These are phyloP conservation scores for Gymnopus androsaceus DNA, from an alignment of 1,284 basidiomycete species.

Conservation along the genomic window DNA sequence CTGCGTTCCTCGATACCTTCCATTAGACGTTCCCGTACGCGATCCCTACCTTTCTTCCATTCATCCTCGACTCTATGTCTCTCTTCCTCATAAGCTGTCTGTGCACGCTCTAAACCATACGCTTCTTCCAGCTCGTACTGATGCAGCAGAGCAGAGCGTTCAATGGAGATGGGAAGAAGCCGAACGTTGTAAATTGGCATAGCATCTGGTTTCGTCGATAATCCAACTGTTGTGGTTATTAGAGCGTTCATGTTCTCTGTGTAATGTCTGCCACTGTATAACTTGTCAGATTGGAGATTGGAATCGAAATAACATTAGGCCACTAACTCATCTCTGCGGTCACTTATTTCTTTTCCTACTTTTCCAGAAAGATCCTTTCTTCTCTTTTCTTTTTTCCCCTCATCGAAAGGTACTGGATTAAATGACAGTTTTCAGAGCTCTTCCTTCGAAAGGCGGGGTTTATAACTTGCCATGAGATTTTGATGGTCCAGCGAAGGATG, in stretches of 20 bases:
- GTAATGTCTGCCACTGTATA: constrained; percentile 51
- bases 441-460: not conserved
- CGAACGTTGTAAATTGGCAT: constrained; percentile 66
- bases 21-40: constrained; percentile 71
- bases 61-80: constrained; percentile 75
- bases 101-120: constrained; percentile 59
- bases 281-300: constrained; percentile 14
- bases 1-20: constrained; percentile 81
- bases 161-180: constrained; percentile 68
- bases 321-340: constrained; percentile 73
- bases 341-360: constrained; percentile 67
- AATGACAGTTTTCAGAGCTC: not conserved
- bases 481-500: constrained; percentile 32
- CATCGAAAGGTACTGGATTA: constrained; percentile 32
- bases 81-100: constrained; percentile 76
- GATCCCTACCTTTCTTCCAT: constrained; percentile 68
- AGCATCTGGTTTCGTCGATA: constrained; percentile 66
- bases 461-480: constrained; percentile 32
- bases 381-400: constrained; percentile 57
- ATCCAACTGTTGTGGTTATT: constrained; percentile 56
- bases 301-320: constrained; percentile 3
- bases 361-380: constrained; percentile 68
- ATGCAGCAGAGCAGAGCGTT: constrained; percentile 70
- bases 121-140: constrained; percentile 66
- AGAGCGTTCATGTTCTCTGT: constrained; percentile 56